Base-by-base conservation (phyloP, 2,329 filamentous ascomycete species). In the Colletotrichum plurivorum region DNA sequence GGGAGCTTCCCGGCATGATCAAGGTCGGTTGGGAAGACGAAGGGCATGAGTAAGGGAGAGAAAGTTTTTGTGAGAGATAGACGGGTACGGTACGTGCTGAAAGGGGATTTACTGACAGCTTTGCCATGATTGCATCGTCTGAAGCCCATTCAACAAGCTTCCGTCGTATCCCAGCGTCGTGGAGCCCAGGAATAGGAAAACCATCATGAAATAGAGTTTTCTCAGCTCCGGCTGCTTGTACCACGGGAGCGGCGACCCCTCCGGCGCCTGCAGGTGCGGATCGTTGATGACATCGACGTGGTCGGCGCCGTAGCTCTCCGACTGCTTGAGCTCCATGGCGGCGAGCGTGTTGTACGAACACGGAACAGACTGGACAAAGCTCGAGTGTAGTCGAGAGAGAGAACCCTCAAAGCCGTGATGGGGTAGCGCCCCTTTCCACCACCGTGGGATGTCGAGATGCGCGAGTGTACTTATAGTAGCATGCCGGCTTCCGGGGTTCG, bases 111-210 rank as follows among this genome's bases (percentile, higher is more conserved):
- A 67, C 80, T 78, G 65, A 74, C 74, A 82, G 4, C 76, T 68
- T 66, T 81, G 73, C 85, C 85, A 87, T 51, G 80, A 75, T 0
- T 72, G 63, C 63, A 87, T 79, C 5, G 82, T 79, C 70, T 84
- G 82, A 25, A 85, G 73, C 69, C 82, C 82, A 63, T 85, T 85
- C 78, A 85, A 81, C 74, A 85, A 78, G 12, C 80, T 82, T 25
- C 80, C 81, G 61, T 84, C 82, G 64, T 81, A 84, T 13, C 81
- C 82, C 70, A 75, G 74, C 7, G 75, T 78, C 22, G 78, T 78
- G 2, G 76, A 77, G 7, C 76, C 75, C 39, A 79, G 72, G 69
- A 79, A 78, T 27, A 79, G 73, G 41, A 78, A 75, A 4, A 74
- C 75, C 71, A 80, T 75, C 60, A 76, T 70, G 25, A 77, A 48